These are phyloP conservation scores for Hirsutella minnesotensis DNA, from an alignment of 2,329 filamentous ascomycete genomes.

Conservation along the genomic window DNA sequence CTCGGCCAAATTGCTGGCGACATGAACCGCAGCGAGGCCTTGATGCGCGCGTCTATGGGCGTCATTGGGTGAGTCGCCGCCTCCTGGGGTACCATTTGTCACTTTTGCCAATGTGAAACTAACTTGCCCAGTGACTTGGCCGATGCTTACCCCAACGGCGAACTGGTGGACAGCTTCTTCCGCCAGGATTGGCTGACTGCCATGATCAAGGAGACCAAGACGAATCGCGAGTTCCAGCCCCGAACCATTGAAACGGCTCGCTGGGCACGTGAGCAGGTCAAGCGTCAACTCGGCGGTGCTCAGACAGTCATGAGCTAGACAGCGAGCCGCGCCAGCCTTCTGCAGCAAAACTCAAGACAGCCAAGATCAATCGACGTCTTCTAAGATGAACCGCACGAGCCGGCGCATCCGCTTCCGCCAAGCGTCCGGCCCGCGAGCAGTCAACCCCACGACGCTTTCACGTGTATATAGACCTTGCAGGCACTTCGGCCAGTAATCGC, in stretches of 20 bases:
- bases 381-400: neutral
- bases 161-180: conserved; percentile 81
- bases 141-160: conserved; percentile 83
- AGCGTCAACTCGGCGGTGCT: conserved; percentile 62
- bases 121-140: conserved; percentile 64
- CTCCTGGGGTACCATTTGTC: too few relatives aligned
- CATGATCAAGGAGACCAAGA: conserved; percentile 85
- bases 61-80: conserved; percentile 74
- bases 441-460: conserved; percentile 22
- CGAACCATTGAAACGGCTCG: conserved; percentile 90
- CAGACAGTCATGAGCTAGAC: conserved; percentile 39
- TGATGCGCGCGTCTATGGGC: conserved; percentile 92
- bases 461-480: conserved; percentile 25
- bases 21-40: conserved; percentile 76
- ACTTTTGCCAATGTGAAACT: too few relatives aligned
- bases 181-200: conserved; percentile 80
- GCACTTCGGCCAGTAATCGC: conserved; percentile 23
- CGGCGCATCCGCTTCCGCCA: neutral
- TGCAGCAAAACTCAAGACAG: neutral
- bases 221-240: conserved; percentile 72
- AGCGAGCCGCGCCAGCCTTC: conserved; percentile 13
- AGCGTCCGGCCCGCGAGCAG: neutral
- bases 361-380: neutral
- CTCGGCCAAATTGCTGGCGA: conserved; percentile 72
- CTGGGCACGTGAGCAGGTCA: conserved; percentile 96